Conservation (phyloP, 139 green algal species). For the Closterium sp. region DNA sequence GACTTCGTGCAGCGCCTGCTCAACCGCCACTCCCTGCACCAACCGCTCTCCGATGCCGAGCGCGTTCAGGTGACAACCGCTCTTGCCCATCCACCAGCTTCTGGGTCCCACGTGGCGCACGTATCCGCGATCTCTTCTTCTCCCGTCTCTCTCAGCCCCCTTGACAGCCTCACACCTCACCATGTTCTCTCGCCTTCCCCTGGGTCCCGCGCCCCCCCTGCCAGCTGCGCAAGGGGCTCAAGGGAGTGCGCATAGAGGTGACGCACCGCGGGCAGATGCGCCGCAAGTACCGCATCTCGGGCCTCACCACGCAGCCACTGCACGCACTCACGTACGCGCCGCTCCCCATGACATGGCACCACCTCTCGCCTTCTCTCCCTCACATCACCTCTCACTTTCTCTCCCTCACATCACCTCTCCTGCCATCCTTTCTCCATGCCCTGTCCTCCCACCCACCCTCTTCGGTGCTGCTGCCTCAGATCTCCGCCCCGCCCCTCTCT, state of each 20-base stretch:
- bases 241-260: conserved; percentile 9
- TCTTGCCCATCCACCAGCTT: not conserved
- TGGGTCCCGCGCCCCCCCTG: too few relatives aligned
- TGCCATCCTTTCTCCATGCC: too few relatives aligned
- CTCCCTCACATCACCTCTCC: too few relatives aligned
- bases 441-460: not conserved
- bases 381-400: not conserved
- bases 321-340: not conserved
- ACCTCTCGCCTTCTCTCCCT: not conserved
- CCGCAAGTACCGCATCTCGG: not conserved
- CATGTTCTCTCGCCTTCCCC: not conserved
- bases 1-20: conserved; percentile 14
- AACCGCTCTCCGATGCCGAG: not conserved
- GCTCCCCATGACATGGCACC: not conserved
- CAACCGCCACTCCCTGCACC: not conserved
- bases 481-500: too few relatives aligned
- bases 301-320: not conserved
- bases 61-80: not conserved
- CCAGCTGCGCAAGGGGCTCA: conserved; percentile 18
- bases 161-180: not conserved
- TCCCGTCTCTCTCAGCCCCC: not conserved
- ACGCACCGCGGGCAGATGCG: conserved; percentile 24
- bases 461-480: not conserved
- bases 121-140: not conserved
- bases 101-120: too few relatives aligned